Conservation (phyloP, 495 filamentous ascomycete species). For the Endocarpon pusillum region DNA sequence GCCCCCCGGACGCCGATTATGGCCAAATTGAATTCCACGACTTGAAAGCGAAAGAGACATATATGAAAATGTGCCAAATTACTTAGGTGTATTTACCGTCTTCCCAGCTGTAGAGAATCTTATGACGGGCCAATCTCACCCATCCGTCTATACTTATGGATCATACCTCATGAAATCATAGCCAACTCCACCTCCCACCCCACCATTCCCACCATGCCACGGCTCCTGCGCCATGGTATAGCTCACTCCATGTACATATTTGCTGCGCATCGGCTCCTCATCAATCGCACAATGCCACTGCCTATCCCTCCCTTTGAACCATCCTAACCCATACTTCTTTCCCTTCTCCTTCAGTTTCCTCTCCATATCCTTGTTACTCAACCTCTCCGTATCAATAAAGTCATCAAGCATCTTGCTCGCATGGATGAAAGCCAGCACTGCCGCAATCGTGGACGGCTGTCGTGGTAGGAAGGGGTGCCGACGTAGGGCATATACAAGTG, state of each 20-base stretch:
- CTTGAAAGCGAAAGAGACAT: no score
- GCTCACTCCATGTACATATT: conserved; percentile 38
- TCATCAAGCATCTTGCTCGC: conserved; percentile 56
- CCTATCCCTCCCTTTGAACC: conserved; percentile 52
- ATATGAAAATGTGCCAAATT: no score
- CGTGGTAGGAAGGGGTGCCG: conserved; percentile 49
- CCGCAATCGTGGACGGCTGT: conserved; percentile 55
- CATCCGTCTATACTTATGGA: no score
- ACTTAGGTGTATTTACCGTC: no score
- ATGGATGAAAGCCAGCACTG: conserved; percentile 55
- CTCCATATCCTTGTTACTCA: conserved; percentile 38
- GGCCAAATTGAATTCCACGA: no score
- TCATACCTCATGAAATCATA: no score
- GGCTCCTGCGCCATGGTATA: conserved; percentile 9
- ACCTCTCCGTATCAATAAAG: conserved; percentile 48
- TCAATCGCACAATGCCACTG: conserved; percentile 52
- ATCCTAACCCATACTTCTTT: conserved; percentile 55
- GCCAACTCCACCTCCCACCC: background rate
- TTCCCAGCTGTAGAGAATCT: no score
- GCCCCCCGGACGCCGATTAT: no score
- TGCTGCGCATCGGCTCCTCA: conserved; percentile 43
- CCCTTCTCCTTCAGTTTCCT: conserved; percentile 29
- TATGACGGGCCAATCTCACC: no score
- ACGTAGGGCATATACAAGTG: conserved; percentile 34
- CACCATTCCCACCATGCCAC: conserved; percentile 3